Evolutionary conservation across 2,329 filamentous ascomycete genomes (phyloP).

Genomic region (Pestalotiopsis sp.): DNA sequence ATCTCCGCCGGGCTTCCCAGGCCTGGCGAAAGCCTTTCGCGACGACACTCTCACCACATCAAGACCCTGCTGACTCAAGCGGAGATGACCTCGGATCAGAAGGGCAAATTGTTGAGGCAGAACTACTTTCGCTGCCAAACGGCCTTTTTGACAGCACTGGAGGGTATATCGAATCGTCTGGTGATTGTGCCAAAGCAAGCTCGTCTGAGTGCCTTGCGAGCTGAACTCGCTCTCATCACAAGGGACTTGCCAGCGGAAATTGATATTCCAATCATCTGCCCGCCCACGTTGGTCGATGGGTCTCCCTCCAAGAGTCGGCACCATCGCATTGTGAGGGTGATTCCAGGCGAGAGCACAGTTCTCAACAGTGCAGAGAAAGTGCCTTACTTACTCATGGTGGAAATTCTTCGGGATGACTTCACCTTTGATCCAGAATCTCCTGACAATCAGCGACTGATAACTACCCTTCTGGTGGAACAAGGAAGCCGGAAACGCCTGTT

Average conservation of each 20-base stretch:
- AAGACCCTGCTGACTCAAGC: constrained; percentile 58
- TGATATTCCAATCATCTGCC: constrained; percentile 80
- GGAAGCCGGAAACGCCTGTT: constrained; percentile 62
- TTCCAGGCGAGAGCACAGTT: constrained; percentile 81
- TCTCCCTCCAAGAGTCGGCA: constrained; percentile 74
- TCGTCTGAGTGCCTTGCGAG: constrained; percentile 76
- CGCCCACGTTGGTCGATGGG: constrained; percentile 71
- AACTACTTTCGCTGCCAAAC: constrained; percentile 84
- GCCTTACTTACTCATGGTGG: constrained; percentile 81
- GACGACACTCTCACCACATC: constrained; percentile 62
- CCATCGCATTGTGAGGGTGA: constrained; percentile 80
- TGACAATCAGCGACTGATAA: constrained; percentile 69
- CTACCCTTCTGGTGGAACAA: constrained; percentile 57
- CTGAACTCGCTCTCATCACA: constrained; percentile 77
- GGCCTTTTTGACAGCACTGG: constrained; percentile 76
- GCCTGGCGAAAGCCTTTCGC: constrained; percentile 47
- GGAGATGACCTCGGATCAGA: constrained; percentile 65
- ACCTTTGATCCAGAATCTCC: constrained; percentile 74
- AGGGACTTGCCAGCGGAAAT: constrained; percentile 82
- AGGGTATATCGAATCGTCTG: constrained; percentile 82
- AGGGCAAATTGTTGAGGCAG: constrained; percentile 70
- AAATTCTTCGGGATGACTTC: constrained; percentile 79
- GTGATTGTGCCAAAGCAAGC: constrained; percentile 81
- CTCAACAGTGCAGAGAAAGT: constrained; percentile 86
- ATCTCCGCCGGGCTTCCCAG: constrained; percentile 54